These are phyloP conservation scores for Beauveria pseudobassiana DNA, from an alignment of 2,329 filamentous ascomycete genomes.

Conservation along the genomic window DNA sequence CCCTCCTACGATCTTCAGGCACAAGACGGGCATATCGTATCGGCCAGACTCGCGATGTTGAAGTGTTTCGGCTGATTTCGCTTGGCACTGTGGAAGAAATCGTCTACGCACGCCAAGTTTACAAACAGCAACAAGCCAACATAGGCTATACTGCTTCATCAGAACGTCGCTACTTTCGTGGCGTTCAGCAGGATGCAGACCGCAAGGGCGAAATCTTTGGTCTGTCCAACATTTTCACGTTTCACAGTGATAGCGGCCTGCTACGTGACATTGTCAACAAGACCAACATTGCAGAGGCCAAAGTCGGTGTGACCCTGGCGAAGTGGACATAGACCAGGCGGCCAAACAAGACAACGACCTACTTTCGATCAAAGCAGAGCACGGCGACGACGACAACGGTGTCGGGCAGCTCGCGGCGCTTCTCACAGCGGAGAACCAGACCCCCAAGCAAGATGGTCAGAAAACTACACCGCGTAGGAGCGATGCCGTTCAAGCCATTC, in stretches of 20 bases:
- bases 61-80: conserved; percentile 87
- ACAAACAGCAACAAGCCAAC: conserved; percentile 98
- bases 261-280: conserved; percentile 97
- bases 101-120: conserved; percentile 93
- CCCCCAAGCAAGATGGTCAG: conserved; percentile 25
- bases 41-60: conserved; percentile 84
- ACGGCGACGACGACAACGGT: conserved; percentile 54
- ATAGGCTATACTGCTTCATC: conserved; percentile 91
- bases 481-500: conserved; percentile 81
- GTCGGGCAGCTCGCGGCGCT: conserved; percentile 62
- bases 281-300: conserved; percentile 91
- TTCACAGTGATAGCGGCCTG: conserved; percentile 69
- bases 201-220: conserved; percentile 95
- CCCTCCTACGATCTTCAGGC: conserved; percentile 91
- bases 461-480: conserved; percentile 39
- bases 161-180: conserved; percentile 91
- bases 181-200: conserved; percentile 74
- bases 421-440: conserved; percentile 41
- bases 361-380: conserved; percentile 36
- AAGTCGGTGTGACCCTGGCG: conserved; percentile 73
- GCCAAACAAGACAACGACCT: conserved; percentile 44
- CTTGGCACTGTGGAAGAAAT: conserved; percentile 95
- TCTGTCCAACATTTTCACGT: conserved; percentile 77
- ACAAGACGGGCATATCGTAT: conserved; percentile 96
- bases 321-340: conserved; percentile 62